Percentiles rank a stretch among this genome's conserved stretches.
Evolutionary conservation across 2,329 filamentous ascomycete species (phyloP).

Genomic region (Xylaria multiplex): DNA sequence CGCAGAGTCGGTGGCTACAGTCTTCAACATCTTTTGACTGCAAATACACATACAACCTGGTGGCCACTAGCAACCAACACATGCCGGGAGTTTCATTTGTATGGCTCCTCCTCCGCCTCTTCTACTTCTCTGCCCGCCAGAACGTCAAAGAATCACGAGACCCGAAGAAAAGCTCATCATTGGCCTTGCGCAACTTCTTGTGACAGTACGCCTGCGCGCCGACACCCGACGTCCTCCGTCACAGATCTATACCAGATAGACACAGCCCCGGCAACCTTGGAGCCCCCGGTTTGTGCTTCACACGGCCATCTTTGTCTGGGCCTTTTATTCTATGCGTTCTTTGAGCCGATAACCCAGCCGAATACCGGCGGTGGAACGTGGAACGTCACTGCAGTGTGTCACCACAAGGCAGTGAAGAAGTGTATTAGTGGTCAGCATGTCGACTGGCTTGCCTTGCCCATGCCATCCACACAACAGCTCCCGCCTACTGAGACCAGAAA

Average conservation of each 20-base stretch:
- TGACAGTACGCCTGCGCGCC: conserved; percentile 19
- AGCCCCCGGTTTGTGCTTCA: not conserved
- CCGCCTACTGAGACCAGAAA: conserved; percentile 26
- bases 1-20: conserved; percentile 8
- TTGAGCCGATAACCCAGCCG: conserved; percentile 24
- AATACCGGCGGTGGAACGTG: conserved; percentile 25
- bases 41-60: not conserved
- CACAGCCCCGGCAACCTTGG: not conserved
- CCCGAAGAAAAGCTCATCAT: not conserved
- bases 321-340: conserved; percentile 27
- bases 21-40: not conserved
- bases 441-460: conserved; percentile 37
- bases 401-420: conserved; percentile 13
- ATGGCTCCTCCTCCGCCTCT: not conserved
- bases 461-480: conserved; percentile 30
- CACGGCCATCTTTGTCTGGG: not conserved
- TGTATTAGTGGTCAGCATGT: conserved; percentile 35
- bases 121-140: not conserved
- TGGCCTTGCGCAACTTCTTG: conserved; percentile 17
- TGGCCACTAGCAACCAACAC: not conserved
- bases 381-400: conserved; percentile 12
- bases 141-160: not conserved
- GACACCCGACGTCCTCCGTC: not conserved
- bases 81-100: not conserved
- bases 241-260: not conserved